phyloP scores from a whole-genome alignment of 768 basidiomycete genomes.

The Lentinus brumalis region DNA sequence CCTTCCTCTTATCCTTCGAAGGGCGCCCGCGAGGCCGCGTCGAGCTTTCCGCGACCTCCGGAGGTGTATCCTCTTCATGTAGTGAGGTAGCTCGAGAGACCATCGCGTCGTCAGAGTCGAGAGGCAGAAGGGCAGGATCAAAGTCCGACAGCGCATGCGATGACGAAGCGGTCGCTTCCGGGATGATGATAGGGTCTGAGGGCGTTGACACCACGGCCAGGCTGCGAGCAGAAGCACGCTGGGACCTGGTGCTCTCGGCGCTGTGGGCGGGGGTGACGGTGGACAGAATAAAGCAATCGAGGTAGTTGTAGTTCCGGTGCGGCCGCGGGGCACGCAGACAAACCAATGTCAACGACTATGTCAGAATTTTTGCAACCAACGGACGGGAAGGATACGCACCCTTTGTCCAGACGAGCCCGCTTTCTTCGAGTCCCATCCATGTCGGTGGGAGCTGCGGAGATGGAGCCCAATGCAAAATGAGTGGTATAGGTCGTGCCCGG shows the following conservation, averaged over 20 bases:
- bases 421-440: constrained; percentile 70
- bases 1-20: constrained; percentile 27
- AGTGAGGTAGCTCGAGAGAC: constrained; percentile 64
- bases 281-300: neutral
- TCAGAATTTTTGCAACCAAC: constrained; percentile 20
- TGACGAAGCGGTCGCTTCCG: constrained; percentile 33
- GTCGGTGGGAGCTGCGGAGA: constrained; percentile 48
- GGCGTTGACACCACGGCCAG: constrained; percentile 16
- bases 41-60: constrained; percentile 7
- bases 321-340: neutral
- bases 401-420: constrained; percentile 72
- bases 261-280: constrained; percentile 9
- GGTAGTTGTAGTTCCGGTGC: neutral
- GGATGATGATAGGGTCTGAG: constrained; percentile 18
- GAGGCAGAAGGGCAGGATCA: constrained; percentile 51
- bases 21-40: constrained; percentile 12
- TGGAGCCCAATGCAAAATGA: constrained; percentile 59
- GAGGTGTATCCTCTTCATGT: constrained; percentile 28
- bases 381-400: constrained; percentile 48
- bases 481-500: constrained; percentile 89
- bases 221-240: constrained; percentile 31
- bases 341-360: constrained; percentile 11
- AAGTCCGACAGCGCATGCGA: constrained; percentile 56
- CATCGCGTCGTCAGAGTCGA: constrained; percentile 61
- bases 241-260: constrained; percentile 24